Base-by-base conservation (phyloP, 805 yeast genomes). In the Saturnispora sanitii region DNA sequence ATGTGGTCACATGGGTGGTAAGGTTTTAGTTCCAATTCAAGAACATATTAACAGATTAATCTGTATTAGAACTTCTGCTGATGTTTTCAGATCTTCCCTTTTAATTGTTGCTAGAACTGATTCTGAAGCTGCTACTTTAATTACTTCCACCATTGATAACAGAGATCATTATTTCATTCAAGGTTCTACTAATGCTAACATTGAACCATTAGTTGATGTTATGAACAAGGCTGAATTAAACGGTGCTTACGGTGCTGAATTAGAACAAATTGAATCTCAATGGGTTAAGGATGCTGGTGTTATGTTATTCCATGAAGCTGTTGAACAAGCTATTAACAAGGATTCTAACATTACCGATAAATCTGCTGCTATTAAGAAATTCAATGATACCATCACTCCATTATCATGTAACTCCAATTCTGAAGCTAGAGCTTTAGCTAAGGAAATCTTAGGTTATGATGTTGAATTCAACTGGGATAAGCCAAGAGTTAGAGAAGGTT, bases 1-100 rank as follows among this genome's bases (percentile, higher is more conserved):
- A 69, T 90, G 97, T 70, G 97, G 97, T 46, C 97, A 90, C 67
- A 90, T 90, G 97, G 96, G 95, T 51, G 97, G 97, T 55, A 86
- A 92, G 66, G 96, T 92, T 40, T 77, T 90, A 52, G 96, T 90
- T 48, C 97, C 97, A 48, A 92, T 87, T 45, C 96, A 87, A 67
- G 97, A 90, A 69, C 97, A 90, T 67, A 84, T 90, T 65, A 87
- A 85, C 69, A 78, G 97, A 63, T 72, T 90, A 61, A 80, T 86
- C 49, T 94, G 96, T 37, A 84, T 90, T 56, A 81, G 97, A 65
- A 86, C 95, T 47, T 78, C 94, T 56, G 96, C 96, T 37, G 97
- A 90, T 66, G 82, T 88, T 47, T 77, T 85, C 66, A 92, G 94
- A 39, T 75, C 87, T 33, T 87, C 87, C 57, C 72, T 90, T 58